Base-by-base conservation (phyloP, 73 alveolate genomes). In the Stentor coeruleus region DNA sequence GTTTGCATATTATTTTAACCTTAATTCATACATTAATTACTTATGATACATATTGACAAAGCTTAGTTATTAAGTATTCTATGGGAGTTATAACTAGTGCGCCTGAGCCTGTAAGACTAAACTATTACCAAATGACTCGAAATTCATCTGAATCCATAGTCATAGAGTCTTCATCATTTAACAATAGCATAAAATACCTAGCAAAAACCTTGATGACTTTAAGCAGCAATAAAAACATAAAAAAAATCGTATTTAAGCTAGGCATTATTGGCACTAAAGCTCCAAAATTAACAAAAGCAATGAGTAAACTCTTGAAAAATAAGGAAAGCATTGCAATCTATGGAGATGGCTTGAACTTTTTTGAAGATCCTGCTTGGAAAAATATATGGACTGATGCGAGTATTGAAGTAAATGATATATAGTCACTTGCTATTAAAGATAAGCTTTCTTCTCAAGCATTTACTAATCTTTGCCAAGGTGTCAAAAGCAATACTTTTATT, bases 21-120 rank as follows among this genome's bases (percentile, higher is more conserved):
- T n/a, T n/a, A n/a, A n/a, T n/a, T n/a, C n/a, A n/a, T n/a, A n/a
- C n/a, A n/a, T n/a, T n/a, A n/a, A n/a, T n/a, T n/a, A n/a, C n/a
- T n/a, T n/a, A n/a, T n/a, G n/a, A n/a, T n/a, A n/a, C n/a, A n/a
- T n/a, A n/a, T n/a, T n/a, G n/a, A n/a, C n/a, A n/a, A n/a, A n/a
- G n/a, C n/a, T n/a, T n/a, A n/a, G n/a, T n/a, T n/a, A n/a, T n/a
- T n/a, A n/a, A n/a, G n/a, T n/a, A n/a, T n/a, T n/a, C n/a, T n/a
- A 66, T 66, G 79, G 79, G 79, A 1, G 79, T 66, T 0, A 66
- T 66, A 0, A 66, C 79, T 20, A 66, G 79, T 66, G 79, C 39
- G 11, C 79, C 79, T 20, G 42, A 66, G n/a, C 79, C 79, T 28
- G 39, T 66, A 14, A 66, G 11, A 3, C n/a, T 66, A 20, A 26